Conservation (phyloP, 2,329 filamentous ascomycete genomes). For the Mariannaea sp. region DNA sequence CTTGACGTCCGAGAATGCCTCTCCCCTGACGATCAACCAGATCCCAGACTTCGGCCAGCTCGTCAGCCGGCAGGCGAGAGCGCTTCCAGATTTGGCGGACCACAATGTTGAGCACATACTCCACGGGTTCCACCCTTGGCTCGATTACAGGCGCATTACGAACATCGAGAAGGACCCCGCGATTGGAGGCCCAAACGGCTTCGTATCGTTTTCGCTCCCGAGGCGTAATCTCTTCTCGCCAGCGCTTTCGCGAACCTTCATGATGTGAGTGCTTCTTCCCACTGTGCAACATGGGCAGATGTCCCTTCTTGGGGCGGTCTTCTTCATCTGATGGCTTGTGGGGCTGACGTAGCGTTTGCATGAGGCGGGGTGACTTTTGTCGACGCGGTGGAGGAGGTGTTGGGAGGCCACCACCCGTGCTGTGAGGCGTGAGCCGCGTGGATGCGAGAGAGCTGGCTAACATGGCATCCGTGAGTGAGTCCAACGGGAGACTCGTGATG, state of each 20-base stretch:
- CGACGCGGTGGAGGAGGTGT: constrained; percentile 47
- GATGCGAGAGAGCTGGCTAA: constrained; percentile 76
- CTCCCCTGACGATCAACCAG: constrained; percentile 64
- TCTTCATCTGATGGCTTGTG: constrained; percentile 58
- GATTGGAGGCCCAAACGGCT: constrained; percentile 83
- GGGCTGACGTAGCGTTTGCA: constrained; percentile 68
- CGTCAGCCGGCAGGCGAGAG: constrained; percentile 68
- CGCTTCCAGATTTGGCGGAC: constrained; percentile 77
- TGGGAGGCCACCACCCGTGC: constrained; percentile 43
- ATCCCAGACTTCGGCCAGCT: constrained; percentile 77
- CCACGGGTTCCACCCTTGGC: constrained; percentile 40
- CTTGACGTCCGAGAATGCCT: constrained; percentile 65
- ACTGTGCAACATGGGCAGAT: constrained; percentile 56
- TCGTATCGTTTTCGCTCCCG: constrained; percentile 81
- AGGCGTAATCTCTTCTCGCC: constrained; percentile 75
- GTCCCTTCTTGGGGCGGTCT: constrained; percentile 54
- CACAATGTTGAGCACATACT: constrained; percentile 69
- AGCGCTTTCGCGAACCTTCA: constrained; percentile 74
- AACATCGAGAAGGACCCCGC: constrained; percentile 57
- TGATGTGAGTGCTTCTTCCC: constrained; percentile 74
- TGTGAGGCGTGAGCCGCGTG: constrained; percentile 54
- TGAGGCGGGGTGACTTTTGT: constrained; percentile 59
- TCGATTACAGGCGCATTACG: constrained; percentile 26
- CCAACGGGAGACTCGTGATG: constrained; percentile 55
- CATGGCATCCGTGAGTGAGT: constrained; percentile 74